Conservation (phyloP, 2,329 filamentous ascomycete genomes). For the Colletotrichum falcatum region DNA sequence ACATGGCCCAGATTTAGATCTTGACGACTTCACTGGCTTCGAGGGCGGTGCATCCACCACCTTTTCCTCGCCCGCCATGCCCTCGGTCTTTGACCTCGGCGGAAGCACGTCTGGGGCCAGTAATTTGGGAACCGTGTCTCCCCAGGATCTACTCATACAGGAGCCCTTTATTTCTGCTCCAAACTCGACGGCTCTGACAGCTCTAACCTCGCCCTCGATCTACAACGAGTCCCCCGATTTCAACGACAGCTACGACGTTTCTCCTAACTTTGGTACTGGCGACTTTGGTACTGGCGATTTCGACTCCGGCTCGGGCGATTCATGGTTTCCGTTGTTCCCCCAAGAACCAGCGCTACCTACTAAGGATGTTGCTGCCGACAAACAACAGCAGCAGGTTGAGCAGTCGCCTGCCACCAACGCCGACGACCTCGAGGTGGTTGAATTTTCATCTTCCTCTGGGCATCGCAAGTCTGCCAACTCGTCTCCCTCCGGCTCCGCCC, state of each 20-base stretch:
- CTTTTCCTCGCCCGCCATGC: conserved; percentile 66
- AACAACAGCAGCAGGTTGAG: conserved; percentile 28
- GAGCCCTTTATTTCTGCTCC: conserved; percentile 80
- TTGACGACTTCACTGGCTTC: conserved; percentile 70
- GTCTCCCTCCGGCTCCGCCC: conserved; percentile 56
- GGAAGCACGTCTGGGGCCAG: conserved; percentile 62
- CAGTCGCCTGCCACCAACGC: conserved; percentile 57
- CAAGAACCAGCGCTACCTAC: conserved; percentile 50
- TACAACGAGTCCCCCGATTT: conserved; percentile 82
- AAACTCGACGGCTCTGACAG: conserved; percentile 84
- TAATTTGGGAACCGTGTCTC: conserved; percentile 81
- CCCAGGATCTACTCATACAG: conserved; percentile 81
- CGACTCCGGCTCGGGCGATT: conserved; percentile 60
- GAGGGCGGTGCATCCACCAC: conserved; percentile 63
- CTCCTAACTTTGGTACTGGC: conserved; percentile 77
- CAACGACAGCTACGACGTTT: conserved; percentile 78
- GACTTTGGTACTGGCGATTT: conserved; percentile 70
- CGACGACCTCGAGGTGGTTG: conserved; percentile 63
- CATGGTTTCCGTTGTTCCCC: conserved; percentile 83
- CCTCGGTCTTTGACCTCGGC: conserved; percentile 63
- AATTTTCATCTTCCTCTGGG: conserved; percentile 52
- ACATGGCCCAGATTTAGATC: conserved; percentile 52
- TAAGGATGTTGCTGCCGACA: conserved; percentile 43
- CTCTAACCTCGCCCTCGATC: conserved; percentile 86
- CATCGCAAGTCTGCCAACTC: conserved; percentile 62